phyloP scores from a whole-genome alignment of 805 yeast genomes.

The Jamesozyma gamospora region DNA sequence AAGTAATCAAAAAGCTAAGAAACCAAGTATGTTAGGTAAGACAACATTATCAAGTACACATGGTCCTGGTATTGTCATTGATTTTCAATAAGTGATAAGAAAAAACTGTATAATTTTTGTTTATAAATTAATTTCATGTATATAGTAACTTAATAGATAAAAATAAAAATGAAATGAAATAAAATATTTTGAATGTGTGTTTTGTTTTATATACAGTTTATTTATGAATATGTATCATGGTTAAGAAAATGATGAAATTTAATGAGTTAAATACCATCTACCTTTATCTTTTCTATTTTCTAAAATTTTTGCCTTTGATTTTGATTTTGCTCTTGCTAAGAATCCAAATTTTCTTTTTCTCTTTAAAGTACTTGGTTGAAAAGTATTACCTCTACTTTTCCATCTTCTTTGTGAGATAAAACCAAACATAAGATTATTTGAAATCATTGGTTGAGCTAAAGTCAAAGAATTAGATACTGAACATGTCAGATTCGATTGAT shows the following conservation, averaged over 20 bases:
- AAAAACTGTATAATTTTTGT: background rate
- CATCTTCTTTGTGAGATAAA: constrained; percentile 38
- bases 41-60: constrained; percentile 58
- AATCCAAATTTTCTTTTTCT: constrained; percentile 88
- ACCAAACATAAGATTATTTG: constrained; percentile 3
- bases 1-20: constrained; percentile 50
- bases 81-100: constrained; percentile 22
- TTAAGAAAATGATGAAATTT: constrained; percentile 8
- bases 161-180: background rate
- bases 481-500: too few species aligned
- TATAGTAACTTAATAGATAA: background rate
- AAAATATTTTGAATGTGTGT: too few species aligned
- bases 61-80: constrained; percentile 72
- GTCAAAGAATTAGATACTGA: background rate
- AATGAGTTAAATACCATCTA: constrained; percentile 86
- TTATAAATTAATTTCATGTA: background rate
- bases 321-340: constrained; percentile 67
- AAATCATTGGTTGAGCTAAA: background rate
- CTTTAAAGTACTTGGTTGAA: constrained; percentile 84
- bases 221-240: background rate
- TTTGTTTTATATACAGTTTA: background rate
- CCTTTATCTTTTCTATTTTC: constrained; percentile 78
- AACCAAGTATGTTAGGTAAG: constrained; percentile 60
- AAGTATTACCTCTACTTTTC: constrained; percentile 88
- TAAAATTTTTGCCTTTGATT: constrained; percentile 68